Evolutionary conservation across 345 rosid genomes (phyloP).

Genomic region (Acer campestre): DNA sequence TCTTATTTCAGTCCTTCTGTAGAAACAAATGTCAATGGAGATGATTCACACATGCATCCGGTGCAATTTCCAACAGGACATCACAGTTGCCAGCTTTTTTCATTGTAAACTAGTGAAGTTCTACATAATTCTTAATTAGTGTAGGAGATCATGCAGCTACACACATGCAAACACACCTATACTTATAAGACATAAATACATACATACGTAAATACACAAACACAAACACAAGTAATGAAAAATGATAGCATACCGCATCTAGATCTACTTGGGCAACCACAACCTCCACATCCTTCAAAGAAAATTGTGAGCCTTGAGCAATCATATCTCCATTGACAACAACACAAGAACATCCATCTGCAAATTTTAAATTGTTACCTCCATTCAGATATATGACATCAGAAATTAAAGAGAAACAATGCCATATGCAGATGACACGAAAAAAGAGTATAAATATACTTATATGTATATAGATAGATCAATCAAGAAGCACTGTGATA

Average conservation of each 20-base stretch:
- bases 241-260: slow-evolving; percentile 66
- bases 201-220: neutral
- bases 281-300: slow-evolving; percentile 88
- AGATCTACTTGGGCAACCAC: slow-evolving; percentile 85
- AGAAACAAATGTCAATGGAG: neutral
- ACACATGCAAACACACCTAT: neutral
- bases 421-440: too few relatives aligned
- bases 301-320: slow-evolving; percentile 93
- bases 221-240: neutral
- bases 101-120: neutral
- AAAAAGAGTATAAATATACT: too few relatives aligned
- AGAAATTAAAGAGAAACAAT: neutral
- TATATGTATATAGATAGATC: too few relatives aligned
- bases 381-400: neutral
- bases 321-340: slow-evolving; percentile 85
- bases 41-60: neutral
- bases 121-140: neutral
- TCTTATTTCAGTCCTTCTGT: neutral
- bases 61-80: neutral
- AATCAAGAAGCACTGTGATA: neutral
- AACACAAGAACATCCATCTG: slow-evolving; percentile 89
- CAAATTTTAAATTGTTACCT: slow-evolving; percentile 6
- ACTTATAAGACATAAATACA: neutral
- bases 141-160: neutral
- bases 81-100: neutral